These are phyloP conservation scores for Coemansia sp. DNA, from an alignment of 192 early-diverging fungal species.

Conservation along the genomic window DNA sequence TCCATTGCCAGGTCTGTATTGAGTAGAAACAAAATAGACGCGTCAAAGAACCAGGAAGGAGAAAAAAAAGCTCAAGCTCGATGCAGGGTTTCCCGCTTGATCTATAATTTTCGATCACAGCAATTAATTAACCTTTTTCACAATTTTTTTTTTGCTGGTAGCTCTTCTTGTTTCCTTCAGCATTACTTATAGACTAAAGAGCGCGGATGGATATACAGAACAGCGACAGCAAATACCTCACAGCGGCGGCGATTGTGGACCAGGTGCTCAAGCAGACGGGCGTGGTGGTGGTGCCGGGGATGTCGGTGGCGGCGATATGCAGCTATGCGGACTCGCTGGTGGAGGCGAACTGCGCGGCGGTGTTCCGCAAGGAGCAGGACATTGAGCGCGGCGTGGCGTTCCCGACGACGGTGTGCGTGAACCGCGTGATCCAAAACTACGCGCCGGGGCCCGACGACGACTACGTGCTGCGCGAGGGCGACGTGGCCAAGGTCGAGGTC, in stretches of 20 bases:
- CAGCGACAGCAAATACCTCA: conserved; percentile 28
- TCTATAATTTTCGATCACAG: too few relatives aligned
- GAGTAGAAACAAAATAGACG: neutral
- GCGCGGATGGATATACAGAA: conserved; percentile 12
- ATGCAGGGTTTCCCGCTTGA: neutral
- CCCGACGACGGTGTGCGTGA: conserved; percentile 83
- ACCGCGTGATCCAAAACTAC: conserved; percentile 75
- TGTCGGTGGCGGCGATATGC: conserved; percentile 64
- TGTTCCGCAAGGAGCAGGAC: conserved; percentile 57
- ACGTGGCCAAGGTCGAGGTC: conserved; percentile 90
- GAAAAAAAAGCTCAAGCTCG: neutral
- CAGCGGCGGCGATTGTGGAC: conserved; percentile 37
- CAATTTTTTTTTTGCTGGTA: too few relatives aligned
- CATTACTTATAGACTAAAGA: too few relatives aligned
- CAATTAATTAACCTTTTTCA: too few relatives aligned
- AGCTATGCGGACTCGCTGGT: conserved; percentile 67
- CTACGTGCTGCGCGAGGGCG: conserved; percentile 64
- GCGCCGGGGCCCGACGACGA: conserved; percentile 68
- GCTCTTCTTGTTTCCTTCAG: too few relatives aligned
- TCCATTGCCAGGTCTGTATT: conserved; percentile 19
- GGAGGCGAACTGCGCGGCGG: conserved; percentile 54
- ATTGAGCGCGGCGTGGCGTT: conserved; percentile 75
- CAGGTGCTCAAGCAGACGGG: conserved; percentile 57
- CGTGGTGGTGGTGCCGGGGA: conserved; percentile 56
- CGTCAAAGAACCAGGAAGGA: neutral